Evolutionary conservation across 2,329 filamentous ascomycete species (phyloP).

Genomic region (Sclerotinia nivalis): DNA sequence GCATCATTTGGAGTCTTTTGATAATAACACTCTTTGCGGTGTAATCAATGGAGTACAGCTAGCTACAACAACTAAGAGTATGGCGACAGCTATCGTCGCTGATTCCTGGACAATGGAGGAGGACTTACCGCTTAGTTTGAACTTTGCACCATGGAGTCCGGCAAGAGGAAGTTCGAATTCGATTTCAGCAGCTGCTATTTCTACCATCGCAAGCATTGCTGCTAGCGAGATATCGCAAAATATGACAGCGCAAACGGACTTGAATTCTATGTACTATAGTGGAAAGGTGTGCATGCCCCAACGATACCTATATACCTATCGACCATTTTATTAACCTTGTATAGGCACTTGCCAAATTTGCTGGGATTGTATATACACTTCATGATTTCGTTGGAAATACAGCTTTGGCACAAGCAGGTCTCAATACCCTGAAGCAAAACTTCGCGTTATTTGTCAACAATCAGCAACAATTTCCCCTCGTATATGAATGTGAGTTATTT

Average conservation of each 20-base stretch:
- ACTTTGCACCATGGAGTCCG: conserved; percentile 76
- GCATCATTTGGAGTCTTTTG: conserved; percentile 80
- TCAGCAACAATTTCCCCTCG: conserved; percentile 64
- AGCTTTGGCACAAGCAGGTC: conserved; percentile 56
- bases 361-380: conserved; percentile 64
- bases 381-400: conserved; percentile 62
- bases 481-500: conserved; percentile 52
- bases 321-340: conserved; percentile 36
- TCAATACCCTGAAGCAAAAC: conserved; percentile 63
- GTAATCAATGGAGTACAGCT: conserved; percentile 44
- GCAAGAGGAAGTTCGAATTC: conserved; percentile 47
- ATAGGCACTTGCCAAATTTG: conserved; percentile 74
- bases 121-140: conserved; percentile 69
- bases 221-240: conserved; percentile 74
- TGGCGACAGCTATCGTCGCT: conserved; percentile 69
- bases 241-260: conserved; percentile 69
- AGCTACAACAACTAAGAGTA: conserved; percentile 82
- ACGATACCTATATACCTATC: conserved; percentile 34
- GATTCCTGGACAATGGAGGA: conserved; percentile 80
- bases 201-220: conserved; percentile 61
- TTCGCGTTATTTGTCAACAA: conserved; percentile 69
- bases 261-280: conserved; percentile 89
- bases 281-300: conserved; percentile 58
- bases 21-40: conserved; percentile 41
- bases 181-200: conserved; percentile 56